These are phyloP conservation scores for Huntiella bhutanensis DNA, from an alignment of 2,329 filamentous ascomycete genomes.

Conservation along the genomic window DNA sequence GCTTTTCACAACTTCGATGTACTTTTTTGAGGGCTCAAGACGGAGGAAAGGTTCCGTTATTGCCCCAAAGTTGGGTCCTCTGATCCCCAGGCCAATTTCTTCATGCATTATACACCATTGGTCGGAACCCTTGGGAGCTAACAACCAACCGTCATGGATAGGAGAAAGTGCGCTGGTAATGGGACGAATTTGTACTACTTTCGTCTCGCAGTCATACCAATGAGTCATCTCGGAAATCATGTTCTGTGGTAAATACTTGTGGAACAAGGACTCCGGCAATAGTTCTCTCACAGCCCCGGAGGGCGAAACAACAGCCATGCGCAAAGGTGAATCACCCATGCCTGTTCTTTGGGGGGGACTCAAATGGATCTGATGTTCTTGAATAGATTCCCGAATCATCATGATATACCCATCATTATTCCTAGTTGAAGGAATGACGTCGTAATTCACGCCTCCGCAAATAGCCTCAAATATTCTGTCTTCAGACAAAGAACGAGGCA, in stretches of 20 bases:
- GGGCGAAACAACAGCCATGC: conserved; percentile 16
- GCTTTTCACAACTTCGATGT: not conserved
- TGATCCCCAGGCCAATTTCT: too few species aligned
- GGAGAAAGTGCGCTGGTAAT: too few species aligned
- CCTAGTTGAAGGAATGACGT: conserved; percentile 23
- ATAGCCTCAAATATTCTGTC: conserved; percentile 20
- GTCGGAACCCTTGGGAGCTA: too few species aligned
- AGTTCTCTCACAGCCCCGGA: conserved; percentile 15
- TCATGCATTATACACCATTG: too few species aligned
- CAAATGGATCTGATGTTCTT: conserved; percentile 21
- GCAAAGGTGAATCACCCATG: conserved; percentile 14
- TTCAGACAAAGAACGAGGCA: too few species aligned
- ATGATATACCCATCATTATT: conserved; percentile 18
- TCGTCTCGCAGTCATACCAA: conserved; percentile 23
- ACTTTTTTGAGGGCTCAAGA: not conserved
- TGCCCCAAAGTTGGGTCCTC: not conserved
- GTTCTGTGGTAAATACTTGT: conserved; percentile 16
- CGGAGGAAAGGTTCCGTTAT: not conserved
- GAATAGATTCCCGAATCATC: conserved; percentile 11
- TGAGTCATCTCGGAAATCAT: conserved; percentile 25
- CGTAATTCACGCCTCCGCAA: conserved; percentile 24
- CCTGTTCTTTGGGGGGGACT: conserved; percentile 12
- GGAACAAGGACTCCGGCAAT: conserved; percentile 18
- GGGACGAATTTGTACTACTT: conserved; percentile 17
- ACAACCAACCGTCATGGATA: too few species aligned